Evolutionary conservation across 768 basidiomycete species (phyloP).

Genomic region (Roridomyces roridus): DNA sequence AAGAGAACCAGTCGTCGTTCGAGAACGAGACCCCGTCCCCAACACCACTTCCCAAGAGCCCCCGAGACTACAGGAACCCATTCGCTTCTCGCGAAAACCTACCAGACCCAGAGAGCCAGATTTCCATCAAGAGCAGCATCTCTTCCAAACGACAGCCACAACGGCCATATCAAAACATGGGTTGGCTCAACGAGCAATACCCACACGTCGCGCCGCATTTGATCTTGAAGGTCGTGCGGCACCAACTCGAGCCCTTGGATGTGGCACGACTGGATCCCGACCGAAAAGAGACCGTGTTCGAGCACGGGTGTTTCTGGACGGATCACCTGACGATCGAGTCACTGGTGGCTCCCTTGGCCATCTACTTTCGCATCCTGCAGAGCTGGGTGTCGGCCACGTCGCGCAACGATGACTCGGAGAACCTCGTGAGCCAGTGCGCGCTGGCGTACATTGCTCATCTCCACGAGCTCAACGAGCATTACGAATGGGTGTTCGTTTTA

Average conservation of each 20-base stretch:
- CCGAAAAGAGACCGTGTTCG: not conserved
- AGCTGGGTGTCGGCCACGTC: not conserved
- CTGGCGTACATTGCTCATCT: conserved; percentile 9
- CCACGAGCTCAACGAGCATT: conserved; percentile 3
- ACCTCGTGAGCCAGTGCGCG: not conserved
- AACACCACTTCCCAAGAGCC: not conserved
- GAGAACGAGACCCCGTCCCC: not conserved
- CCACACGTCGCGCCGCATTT: not conserved
- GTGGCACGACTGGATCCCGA: conserved; percentile 4
- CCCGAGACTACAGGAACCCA: not conserved
- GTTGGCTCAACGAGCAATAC: conserved; percentile 1
- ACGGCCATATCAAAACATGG: not conserved
- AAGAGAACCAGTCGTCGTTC: not conserved
- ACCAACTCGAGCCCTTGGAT: conserved; percentile 10
- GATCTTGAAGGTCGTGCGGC: conserved; percentile 5
- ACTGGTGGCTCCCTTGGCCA: conserved; percentile 1
- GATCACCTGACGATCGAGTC: conserved; percentile 8
- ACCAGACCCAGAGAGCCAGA: not conserved
- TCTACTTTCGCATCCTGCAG: conserved; percentile 12
- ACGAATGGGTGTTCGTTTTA: conserved; percentile 4
- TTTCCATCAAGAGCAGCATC: not conserved
- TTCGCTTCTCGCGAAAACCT: too few species aligned
- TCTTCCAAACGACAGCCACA: too few species aligned
- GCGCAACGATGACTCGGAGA: not conserved
- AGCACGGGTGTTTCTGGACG: not conserved